phyloP scores from a whole-genome alignment of 768 basidiomycete species.

The Lactarius psammicola region DNA sequence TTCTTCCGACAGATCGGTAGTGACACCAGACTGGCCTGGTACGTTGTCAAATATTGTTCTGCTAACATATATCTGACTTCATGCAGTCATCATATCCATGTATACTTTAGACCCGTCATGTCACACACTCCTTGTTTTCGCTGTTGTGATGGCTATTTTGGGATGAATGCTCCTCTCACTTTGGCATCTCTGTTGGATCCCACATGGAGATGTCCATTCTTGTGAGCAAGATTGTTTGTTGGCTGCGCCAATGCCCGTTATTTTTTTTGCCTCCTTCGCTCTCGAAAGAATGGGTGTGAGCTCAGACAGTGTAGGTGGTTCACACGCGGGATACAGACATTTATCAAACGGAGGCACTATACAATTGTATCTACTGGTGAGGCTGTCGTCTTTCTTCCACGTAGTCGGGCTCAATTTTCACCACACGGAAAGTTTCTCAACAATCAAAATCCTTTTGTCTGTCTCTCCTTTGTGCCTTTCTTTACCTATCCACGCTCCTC shows the following conservation, averaged over 20 bases:
- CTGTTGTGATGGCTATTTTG: not conserved
- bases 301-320: slow-evolving; percentile 44
- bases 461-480: not conserved
- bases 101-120: slow-evolving; percentile 40
- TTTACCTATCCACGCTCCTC: slow-evolving; percentile 56
- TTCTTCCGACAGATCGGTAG: slow-evolving; percentile 25
- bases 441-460: not conserved
- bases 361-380: slow-evolving; percentile 18
- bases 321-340: slow-evolving; percentile 50
- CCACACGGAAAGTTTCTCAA: slow-evolving; percentile 1
- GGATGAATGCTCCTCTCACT: slow-evolving; percentile 68
- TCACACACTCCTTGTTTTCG: slow-evolving; percentile 24
- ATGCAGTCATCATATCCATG: slow-evolving; percentile 34
- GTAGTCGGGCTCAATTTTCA: not conserved
- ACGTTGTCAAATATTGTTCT: slow-evolving; percentile 27
- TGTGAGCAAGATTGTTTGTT: slow-evolving; percentile 61
- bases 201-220: slow-evolving; percentile 82
- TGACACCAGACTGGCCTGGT: slow-evolving; percentile 40
- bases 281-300: slow-evolving; percentile 32
- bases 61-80: slow-evolving; percentile 29
- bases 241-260: slow-evolving; percentile 28
- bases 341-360: not conserved
- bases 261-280: slow-evolving; percentile 46
- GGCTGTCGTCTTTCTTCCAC: not conserved
- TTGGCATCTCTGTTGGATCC: slow-evolving; percentile 67